Conservation (phyloP, 257 asterid genomes). For the Penstemon barbatus region DNA sequence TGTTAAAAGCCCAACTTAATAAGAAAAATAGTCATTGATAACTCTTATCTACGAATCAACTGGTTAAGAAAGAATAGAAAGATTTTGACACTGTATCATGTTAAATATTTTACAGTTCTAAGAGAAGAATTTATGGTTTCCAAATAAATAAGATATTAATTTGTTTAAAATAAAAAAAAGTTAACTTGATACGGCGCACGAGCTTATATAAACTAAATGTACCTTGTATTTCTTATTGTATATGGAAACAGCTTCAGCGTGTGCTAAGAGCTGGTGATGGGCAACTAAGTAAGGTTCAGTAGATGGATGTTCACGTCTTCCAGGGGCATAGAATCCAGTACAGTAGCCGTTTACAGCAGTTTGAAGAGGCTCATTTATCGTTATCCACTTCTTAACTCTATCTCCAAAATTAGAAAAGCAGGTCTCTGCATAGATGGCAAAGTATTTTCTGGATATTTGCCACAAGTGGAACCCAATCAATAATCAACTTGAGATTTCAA, state of each 20-base stretch:
- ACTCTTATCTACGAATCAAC: too few species aligned
- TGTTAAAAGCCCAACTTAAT: too few species aligned
- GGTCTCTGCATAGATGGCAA: slow-evolving; percentile 56
- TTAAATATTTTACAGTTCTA: too few species aligned
- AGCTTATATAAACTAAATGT: not conserved
- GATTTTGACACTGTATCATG: too few species aligned
- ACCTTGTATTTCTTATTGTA: slow-evolving; percentile 50
- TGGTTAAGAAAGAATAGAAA: too few species aligned
- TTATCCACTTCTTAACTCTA: slow-evolving; percentile 60
- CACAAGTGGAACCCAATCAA: slow-evolving; percentile 31
- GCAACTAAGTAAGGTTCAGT: slow-evolving; percentile 47
- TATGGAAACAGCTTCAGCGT: slow-evolving; percentile 49
- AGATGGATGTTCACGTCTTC: slow-evolving; percentile 41
- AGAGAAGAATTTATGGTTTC: not conserved
- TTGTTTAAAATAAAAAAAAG: not conserved
- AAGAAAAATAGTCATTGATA: too few species aligned
- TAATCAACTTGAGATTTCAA: slow-evolving; percentile 9
- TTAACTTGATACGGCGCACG: not conserved
- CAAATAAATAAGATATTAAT: not conserved
- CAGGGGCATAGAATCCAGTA: slow-evolving; percentile 53
- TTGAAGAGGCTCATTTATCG: slow-evolving; percentile 61
- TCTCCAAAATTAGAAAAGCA: slow-evolving; percentile 57
- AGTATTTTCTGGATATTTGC: slow-evolving; percentile 47
- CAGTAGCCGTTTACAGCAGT: slow-evolving; percentile 56
- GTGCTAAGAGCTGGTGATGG: slow-evolving; percentile 51